Evolutionary conservation across 805 yeast genomes (phyloP), one percentile per base, ranked within the genome.

Genomic region (Tetrapisispora pingtungensis): DNA sequence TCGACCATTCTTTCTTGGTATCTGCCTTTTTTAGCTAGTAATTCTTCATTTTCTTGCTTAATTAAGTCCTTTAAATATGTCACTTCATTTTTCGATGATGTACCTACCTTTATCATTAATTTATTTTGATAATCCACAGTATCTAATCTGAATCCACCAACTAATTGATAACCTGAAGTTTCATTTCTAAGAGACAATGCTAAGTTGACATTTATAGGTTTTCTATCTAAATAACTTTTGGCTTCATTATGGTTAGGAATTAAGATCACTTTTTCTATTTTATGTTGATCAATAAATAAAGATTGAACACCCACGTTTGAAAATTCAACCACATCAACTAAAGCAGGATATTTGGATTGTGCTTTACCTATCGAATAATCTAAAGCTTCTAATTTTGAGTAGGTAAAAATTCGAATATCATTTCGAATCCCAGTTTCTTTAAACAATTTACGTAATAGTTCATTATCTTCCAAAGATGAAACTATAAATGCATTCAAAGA

Each of bases 401-500:
- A 54, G 3, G 57, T 55, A 8, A 61, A 59, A 52, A 86, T 93
- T 20, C 71, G 68, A 8, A 82, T 70, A 39, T 71, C 70, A 18
- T 67, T 53, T 22, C 51, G 54, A 8, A 66, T 50, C 1, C 64
- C 63, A 46, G 62, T 56, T 26, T 57, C 43, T 45, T 54, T 59
- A 54, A 69, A 53, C 24, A 70, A 49, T 0, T 56, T 50, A 13
- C 68, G 64, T 41, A 81, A 55, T 1, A 62, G 54, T 10, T 60
- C 58, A 36, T 79, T 70, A 57, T 90, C 97, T 26, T 70, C 69
- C 38, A 69, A 74, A 55, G 74, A 76, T 31, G 75, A 70, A 1
- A 86, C 96, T 31, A 84, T 68, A 61, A 86, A 87, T 0, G 86
- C 69, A 33, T 71, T 77, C 8, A 84, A 59, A 0, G 75, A 61